A percentile compares a stretch with the other conserved stretches of the same genome.
phyloP scores from a whole-genome alignment of 306 rosid genomes.

The Sphenostylis stenocarpa region DNA sequence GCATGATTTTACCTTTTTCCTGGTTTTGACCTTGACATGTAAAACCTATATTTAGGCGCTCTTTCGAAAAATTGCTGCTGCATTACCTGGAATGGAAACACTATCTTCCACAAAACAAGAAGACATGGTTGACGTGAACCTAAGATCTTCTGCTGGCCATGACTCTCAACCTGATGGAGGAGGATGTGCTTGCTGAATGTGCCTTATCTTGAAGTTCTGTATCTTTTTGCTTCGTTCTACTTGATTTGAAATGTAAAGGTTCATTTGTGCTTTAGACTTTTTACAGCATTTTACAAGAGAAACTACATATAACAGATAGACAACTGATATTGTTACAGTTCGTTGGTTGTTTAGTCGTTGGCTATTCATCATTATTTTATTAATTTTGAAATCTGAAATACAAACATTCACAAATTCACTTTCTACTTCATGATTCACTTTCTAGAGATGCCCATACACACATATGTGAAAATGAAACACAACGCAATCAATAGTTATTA shows the following conservation, averaged over 20 bases:
- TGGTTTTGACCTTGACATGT: constrained; percentile 10
- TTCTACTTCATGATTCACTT: constrained; percentile 11
- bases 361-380: constrained; percentile 11
- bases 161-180: constrained; percentile 40
- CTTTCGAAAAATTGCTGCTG: constrained; percentile 53
- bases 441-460: not conserved
- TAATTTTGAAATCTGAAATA: not conserved
- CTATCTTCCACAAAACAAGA: constrained; percentile 50
- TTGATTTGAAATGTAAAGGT: not conserved
- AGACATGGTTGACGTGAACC: constrained; percentile 55
- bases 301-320: not conserved
- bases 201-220: constrained; percentile 21
- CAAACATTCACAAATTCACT: not conserved
- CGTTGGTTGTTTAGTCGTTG: constrained; percentile 11
- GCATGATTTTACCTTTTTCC: not conserved
- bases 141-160: constrained; percentile 35
- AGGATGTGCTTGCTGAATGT: constrained; percentile 47
- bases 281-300: not conserved
- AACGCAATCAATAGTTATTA: not conserved
- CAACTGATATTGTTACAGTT: not conserved
- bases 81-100: constrained; percentile 57
- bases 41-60: constrained; percentile 41
- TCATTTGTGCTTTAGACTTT: not conserved
- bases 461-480: not conserved
- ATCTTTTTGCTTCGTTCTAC: not conserved